Base-by-base conservation (phyloP, 108 stramenopile genomes). In the Nitzschia putrida region DNA sequence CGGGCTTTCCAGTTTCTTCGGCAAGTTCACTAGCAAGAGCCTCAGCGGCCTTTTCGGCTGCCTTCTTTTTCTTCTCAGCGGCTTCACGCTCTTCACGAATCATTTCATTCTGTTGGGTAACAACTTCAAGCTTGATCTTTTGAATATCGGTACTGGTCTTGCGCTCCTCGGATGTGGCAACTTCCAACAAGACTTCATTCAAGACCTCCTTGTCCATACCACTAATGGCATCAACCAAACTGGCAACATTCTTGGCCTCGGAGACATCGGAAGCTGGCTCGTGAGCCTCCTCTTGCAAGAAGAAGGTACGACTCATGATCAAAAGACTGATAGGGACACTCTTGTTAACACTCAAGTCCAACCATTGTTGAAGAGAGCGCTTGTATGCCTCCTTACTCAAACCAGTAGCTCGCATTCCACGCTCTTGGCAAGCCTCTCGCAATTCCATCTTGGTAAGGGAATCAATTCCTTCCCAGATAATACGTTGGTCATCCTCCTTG, bases 391-490 rank as follows among this genome's bases (percentile, higher is more conserved):
- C 86, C 77, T 95, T 95, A 73, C 91, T 96, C 45, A 98, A 70
- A 13, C 96, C 98, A 0, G 88, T 88, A n/a, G 88, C 92, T 55
- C 97, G 81, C 98, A 99, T 99, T 41, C 98, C 98, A 12, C 98
- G 88, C 69, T 97, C 97, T 65, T 87, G 87, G 73, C 97, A 97
- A 11, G 98, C 98, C 68, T 97, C 97, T 37, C 93, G 78, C 0
- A 99, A 80, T 80, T 99, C 98, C 92, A 96, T 93, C 72, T 96
- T 97, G 14, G 93, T 96, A 41, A 99, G 81, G 18, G 88, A 91
- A 39, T 95, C 88, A 53, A 98, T 94, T 8, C 98, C 98, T 83
- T 99, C 98, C 93, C 96, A 98, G 34, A 97, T 69, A 65, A 99
- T 98, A 23, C 95, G 88, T 72, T 96, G 94, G 69, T 99, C 98